Evolutionary conservation across 208 protist species (phyloP), one percentile per base, ranked within the genome.

Genomic region (Leishmania turanica): DNA sequence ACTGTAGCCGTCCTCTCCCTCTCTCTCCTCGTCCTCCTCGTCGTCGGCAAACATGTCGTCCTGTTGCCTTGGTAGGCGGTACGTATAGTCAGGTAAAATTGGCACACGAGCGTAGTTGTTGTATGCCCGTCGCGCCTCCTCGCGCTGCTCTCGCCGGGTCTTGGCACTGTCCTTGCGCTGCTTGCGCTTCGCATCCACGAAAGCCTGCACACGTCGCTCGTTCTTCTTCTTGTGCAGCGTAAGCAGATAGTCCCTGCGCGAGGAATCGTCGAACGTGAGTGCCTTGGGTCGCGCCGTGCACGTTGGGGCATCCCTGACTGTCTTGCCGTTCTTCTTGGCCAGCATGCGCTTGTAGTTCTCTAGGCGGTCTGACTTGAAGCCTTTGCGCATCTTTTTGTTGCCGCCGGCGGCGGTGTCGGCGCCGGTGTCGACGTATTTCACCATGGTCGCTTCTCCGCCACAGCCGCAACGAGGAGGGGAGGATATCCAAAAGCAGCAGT

Each of bases 71-170:
- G 94, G 94, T 19, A 97, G 81, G 51, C 90, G 79, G 80, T 91
- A 97, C 45, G 90, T 95, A 87, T 96, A 97, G 85, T 97, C 91
- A 13, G 94, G 94, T 24, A 97, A 79, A 81, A 97, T 97, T 15
- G 94, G 94, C 21, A 97, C 85, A 2, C 87, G 87, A 11, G 94
- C 94, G 85, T 94, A 97, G 81, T 89, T 90, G 82, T 97, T 97
- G 85, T 96, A 97, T 56, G 92, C 90, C 74, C 88, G 83, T 7
- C 94, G 89, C 51, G 94, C 94, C 90, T 96, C 88, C 87, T 97
- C 94, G 1, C 91, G 91, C 82, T 96, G 92, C 58, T 93, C 85
- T 40, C 88, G 92, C 4, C 94, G 92, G 8, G 83, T 89, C 82
- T 91, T 93, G 17, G 91, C 81, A 78, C 89, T 92, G 7, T 95